phyloP scores from a whole-genome alignment of 2,329 filamentous ascomycete species.

The Zopfia rhizophila region DNA sequence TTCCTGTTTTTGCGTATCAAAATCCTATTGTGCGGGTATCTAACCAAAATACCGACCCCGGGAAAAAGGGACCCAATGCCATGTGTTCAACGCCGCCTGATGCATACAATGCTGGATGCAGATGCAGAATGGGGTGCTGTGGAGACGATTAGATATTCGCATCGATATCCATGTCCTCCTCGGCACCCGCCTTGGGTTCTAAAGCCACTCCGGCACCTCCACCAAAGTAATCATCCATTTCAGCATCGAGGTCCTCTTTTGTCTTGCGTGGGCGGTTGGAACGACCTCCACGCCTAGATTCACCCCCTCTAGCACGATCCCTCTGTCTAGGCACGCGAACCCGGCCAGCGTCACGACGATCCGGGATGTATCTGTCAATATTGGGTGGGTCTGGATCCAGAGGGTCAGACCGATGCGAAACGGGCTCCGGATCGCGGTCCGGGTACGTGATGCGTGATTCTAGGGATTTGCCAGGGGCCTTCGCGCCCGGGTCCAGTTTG shows the following conservation, averaged over 20 bases:
- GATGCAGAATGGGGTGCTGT: too few species aligned
- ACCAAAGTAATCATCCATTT: slow-evolving; percentile 92
- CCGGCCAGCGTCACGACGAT: slow-evolving; percentile 57
- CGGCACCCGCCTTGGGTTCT: too few species aligned
- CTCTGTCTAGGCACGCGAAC: slow-evolving; percentile 61
- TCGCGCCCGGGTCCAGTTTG: slow-evolving; percentile 57
- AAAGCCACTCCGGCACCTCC: too few species aligned
- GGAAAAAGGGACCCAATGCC: too few species aligned
- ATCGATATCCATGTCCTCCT: too few species aligned
- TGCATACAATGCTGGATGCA: too few species aligned
- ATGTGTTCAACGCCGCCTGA: too few species aligned
- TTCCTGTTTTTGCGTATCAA: too few species aligned
- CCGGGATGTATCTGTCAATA: slow-evolving; percentile 82
- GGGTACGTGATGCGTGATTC: slow-evolving; percentile 61
- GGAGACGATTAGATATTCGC: too few species aligned
- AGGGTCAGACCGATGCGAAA: slow-evolving; percentile 61
- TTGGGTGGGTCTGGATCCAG: slow-evolving; percentile 69
- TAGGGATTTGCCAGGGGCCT: slow-evolving; percentile 63
- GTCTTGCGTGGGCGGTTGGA: slow-evolving; percentile 78
- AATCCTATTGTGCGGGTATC: too few species aligned
- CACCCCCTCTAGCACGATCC: neutral
- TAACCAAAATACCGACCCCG: too few species aligned
- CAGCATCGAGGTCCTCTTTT: slow-evolving; percentile 90
- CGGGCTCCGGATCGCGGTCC: slow-evolving; percentile 48
- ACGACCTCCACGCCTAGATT: slow-evolving; percentile 37